Evolutionary conservation across 495 filamentous ascomycete genomes (phyloP), one percentile per base, ranked within the genome.

Genomic region (Aspergillus baeticus): DNA sequence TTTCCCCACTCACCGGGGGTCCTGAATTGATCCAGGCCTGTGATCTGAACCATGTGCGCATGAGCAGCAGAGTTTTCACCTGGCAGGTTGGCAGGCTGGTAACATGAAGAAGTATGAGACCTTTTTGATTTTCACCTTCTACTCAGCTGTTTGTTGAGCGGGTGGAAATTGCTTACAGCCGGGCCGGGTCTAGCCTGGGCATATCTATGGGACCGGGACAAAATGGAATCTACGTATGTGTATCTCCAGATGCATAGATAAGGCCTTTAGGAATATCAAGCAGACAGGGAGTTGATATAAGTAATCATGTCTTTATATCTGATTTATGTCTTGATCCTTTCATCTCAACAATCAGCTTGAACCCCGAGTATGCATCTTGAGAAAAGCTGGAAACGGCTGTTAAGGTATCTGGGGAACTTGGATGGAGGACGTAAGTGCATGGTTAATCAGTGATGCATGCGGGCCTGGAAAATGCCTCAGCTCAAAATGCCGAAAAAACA

Each of bases 391-490:
- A 4, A 29, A 29, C 8, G 33, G 17, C 49, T 49, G 36, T 38
- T 42, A 52, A 48, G 49, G 43, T 39, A 51, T 44, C 37, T 29
- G 26, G 26, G 35, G 39, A 38, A 20, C 41, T 14, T 34, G 44
- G 46, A 46, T 42, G 33, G 18, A 29, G 39, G n/a, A 45, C 22
- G 26, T 50, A 46, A 11, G 44, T 33, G 20, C 20, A 44, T 45
- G 3, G 11, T 10, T 23, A 49, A 59, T n/a, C n/a, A n/a, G n/a
- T n/a, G n/a, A n/a, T 62, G 59, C 59, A 62, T 51, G 55, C 55
- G 17, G 21, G 39, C 45, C 22, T 22, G 15, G 38, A 58, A 62
- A 62, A 58, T 56, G 55, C 60, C 60, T 59, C 56, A 59, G 44
- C 44, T 43, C 29, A 55, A 54, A 51, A 46, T 35, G 36, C 20